Base-by-base conservation (phyloP, 805 yeast genomes). In the Schizosaccharomyces octosporus region DNA sequence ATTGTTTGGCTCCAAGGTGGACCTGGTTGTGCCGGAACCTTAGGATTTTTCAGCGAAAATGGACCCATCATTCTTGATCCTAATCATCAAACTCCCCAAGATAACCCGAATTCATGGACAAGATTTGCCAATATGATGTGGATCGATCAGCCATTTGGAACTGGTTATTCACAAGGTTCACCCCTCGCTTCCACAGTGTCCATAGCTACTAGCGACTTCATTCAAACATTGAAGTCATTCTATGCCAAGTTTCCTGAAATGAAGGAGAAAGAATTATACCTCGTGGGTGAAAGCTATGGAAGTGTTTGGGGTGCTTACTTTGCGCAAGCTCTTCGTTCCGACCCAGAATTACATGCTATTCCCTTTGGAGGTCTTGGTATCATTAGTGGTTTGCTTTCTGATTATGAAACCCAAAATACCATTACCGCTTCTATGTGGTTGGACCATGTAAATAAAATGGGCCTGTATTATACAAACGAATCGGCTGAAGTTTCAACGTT, bases 281-380 rank as follows among this genome's bases (percentile, higher is more conserved):
- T 93, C 42, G 95, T 95, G 0, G 98, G 98, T 39, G 98, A 90
- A 73, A 85, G 95, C 65, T 93, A 85, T 72, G 97, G 97, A 0
- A 98, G 98, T 27, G 97, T 93, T 69, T 93, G 87, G 69, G 84
- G 93, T 61, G 97, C 97, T 0, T 86, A 84, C 70, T 79, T 89
- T 64, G 94, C 89, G 0, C 74, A 78, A 48, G 81, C 80, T 1
- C 75, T 90, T 27, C 85, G 79, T 69, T 85, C 86, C 1, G 84
- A 87, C 68, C 76, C 87, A 72, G 83, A 83, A 70, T 77, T 87
- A 67, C 86, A 87, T 72, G n/a, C 27, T n/a, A 86, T 84, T 76
- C 77, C 81, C 68, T 82, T 84, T 69, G 85, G 85, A 76, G 77
- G 79, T 36, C 74, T 79, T 64, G 84, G 79, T 70, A 67, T 69